Base-by-base conservation (phyloP, 306 rosid genomes). In the Castanea crenata region DNA sequence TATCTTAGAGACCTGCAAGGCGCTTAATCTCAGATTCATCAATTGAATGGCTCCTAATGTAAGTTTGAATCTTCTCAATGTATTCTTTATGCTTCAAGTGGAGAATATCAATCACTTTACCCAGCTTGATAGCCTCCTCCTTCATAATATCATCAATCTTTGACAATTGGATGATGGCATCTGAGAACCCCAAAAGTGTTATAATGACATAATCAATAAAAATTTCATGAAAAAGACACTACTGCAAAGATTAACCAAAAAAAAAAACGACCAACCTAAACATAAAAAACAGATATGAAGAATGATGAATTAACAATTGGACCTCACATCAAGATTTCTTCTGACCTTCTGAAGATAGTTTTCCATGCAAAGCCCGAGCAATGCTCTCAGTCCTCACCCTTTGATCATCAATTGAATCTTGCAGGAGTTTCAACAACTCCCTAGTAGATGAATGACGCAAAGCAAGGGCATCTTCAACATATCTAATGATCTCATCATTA, bases 61-160 rank as follows among this genome's bases (percentile, higher is more conserved):
- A 87, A 74, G 84, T 85, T 76, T 82, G 89, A 83, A 93, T 86
- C 74, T 79, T 77, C 35, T 63, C 82, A 77, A 86, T 76, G 82
- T 90, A 95, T 56, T 90, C 96, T 80, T 84, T 82, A 84, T 91
- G 91, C 86, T 86, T 91, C 67, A 80, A 55, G 46, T 90, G 91
- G 80, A 95, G 96, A 87, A 85, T 20, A 79, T 88, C 79, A 32
- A 90, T 88, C 63, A 81, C 90, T 83, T 89, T 82, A 18, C 64
- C 78, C 32, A 95, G 87, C 76, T 84, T 83, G 70, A 75, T 63
- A 61, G 89, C 90, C 88, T 95, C 99, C 86, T 87, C 88, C 84
- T 90, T 84, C 83, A 81, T 84, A 94, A 93, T 86, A 78, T 90
- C 92, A 75, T 90, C 99, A 80, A 95, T 88, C 91, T 86, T 93